Percentiles rank a stretch among this genome's conserved stretches.
Conservation (phyloP, 2,329 filamentous ascomycete species). For the Apiospora aurea region DNA sequence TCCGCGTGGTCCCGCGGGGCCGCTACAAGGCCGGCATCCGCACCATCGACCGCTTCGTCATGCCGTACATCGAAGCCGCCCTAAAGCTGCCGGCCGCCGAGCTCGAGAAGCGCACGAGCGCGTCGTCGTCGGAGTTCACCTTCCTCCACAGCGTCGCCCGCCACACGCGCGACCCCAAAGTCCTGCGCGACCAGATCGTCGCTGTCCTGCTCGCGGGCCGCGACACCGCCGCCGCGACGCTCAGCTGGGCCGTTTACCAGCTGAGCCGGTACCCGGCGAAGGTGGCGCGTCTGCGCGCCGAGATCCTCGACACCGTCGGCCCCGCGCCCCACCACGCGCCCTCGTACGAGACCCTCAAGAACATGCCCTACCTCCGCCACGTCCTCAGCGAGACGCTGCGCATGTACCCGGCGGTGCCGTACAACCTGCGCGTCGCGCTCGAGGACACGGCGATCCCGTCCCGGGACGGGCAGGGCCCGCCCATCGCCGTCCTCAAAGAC, state of each 20-base stretch:
- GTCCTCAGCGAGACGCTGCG: slow-evolving; percentile 54
- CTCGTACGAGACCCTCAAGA: slow-evolving; percentile 71
- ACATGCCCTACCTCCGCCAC: slow-evolving; percentile 70
- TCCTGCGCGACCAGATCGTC: slow-evolving; percentile 78
- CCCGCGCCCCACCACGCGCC: slow-evolving; percentile 53
- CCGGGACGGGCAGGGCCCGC: slow-evolving; percentile 36
- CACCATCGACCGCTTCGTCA: slow-evolving; percentile 72
- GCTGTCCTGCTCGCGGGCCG: slow-evolving; percentile 75
- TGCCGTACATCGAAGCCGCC: slow-evolving; percentile 72
- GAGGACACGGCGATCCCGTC: slow-evolving; percentile 37
- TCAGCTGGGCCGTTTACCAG: slow-evolving; percentile 72
- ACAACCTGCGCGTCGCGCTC: slow-evolving; percentile 49
- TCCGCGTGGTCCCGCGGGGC: slow-evolving; percentile 27
- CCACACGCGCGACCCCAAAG: slow-evolving; percentile 68
- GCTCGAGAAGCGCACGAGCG: slow-evolving; percentile 67
- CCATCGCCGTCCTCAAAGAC: slow-evolving; percentile 53
- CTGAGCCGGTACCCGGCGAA: slow-evolving; percentile 65
- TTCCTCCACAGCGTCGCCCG: slow-evolving; percentile 79
- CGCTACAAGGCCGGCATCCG: slow-evolving; percentile 68
- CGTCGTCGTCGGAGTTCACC: slow-evolving; percentile 69
- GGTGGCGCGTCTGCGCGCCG: slow-evolving; percentile 63
- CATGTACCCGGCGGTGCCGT: slow-evolving; percentile 65
- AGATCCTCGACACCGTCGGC: slow-evolving; percentile 65
- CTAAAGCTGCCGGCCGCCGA: slow-evolving; percentile 69
- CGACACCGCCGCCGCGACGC: slow-evolving; percentile 73